A percentile compares a stretch with the other conserved stretches of the same genome.
phyloP scores from a whole-genome alignment of 495 filamentous ascomycete species.

The Rusavskia elegans region DNA sequence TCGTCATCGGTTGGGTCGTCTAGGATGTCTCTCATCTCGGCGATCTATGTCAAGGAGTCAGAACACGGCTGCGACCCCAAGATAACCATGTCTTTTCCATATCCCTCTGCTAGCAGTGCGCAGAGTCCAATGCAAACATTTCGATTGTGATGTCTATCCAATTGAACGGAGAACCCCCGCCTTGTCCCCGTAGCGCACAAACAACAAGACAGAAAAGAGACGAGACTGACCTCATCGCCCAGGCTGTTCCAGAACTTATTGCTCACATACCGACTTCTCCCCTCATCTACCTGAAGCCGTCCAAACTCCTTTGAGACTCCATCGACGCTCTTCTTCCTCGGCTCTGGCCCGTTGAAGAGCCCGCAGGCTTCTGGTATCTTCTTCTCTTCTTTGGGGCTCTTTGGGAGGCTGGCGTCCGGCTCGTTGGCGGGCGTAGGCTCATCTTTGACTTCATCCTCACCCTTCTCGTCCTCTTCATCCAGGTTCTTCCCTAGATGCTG shows the following conservation, averaged over 20 bases:
- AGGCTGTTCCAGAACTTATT: constrained; percentile 82
- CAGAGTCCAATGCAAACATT: not conserved
- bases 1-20: constrained; percentile 52
- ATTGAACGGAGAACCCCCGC: not conserved
- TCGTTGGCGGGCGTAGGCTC: not conserved
- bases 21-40: constrained; percentile 56
- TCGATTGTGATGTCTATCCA: not conserved
- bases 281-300: constrained; percentile 67
- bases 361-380: constrained; percentile 11
- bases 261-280: constrained; percentile 67
- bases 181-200: not conserved
- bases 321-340: constrained; percentile 16
- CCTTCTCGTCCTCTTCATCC: constrained; percentile 18
- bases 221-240: constrained; percentile 53
- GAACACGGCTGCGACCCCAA: not conserved
- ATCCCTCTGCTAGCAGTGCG: too few relatives aligned
- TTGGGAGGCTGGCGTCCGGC: not conserved
- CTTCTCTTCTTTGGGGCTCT: constrained; percentile 6
- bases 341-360: constrained; percentile 10
- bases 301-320: constrained; percentile 56
- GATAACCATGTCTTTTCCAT: too few relatives aligned
- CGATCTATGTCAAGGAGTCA: constrained; percentile 30
- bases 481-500: constrained; percentile 39
- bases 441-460: not conserved
- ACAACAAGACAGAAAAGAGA: not conserved